A percentile compares a stretch with the other conserved stretches of the same genome.
phyloP scores from a whole-genome alignment of 116 monocot genomes.

The Dioscorea cayenensis region DNA sequence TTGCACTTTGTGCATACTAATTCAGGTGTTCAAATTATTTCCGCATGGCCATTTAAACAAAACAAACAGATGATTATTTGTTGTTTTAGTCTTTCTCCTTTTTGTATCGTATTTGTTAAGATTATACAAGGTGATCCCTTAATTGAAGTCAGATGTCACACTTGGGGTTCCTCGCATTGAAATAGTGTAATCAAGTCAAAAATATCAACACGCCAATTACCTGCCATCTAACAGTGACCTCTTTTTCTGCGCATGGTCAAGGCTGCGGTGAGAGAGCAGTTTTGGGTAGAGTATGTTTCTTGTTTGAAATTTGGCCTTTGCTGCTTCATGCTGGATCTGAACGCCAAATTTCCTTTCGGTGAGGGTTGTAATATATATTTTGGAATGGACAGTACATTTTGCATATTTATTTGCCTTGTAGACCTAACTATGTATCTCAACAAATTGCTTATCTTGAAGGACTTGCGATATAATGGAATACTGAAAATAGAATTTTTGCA shows the following conservation, averaged over 20 bases:
- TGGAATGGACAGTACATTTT: background rate
- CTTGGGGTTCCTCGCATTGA: conserved; percentile 99
- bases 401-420: background rate
- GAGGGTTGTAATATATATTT: background rate
- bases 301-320: background rate
- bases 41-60: too few relatives aligned
- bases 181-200: conserved; percentile 89
- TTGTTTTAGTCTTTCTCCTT: background rate
- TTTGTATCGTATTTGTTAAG: background rate
- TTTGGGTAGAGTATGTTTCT: conserved; percentile 56
- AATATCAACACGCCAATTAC: conserved; percentile 92
- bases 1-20: background rate
- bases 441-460: background rate
- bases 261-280: conserved; percentile 70
- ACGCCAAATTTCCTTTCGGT: too few relatives aligned
- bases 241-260: conserved; percentile 52
- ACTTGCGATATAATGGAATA: too few relatives aligned
- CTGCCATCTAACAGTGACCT: conserved; percentile 41
- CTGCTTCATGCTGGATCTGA: too few relatives aligned
- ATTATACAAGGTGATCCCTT: conserved; percentile 22
- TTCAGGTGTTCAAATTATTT: background rate
- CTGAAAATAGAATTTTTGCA: too few relatives aligned
- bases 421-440: background rate
- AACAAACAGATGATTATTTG: too few relatives aligned
- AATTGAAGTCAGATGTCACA: conserved; percentile 68